Evolutionary conservation across 2,329 filamentous ascomycete genomes (phyloP).

Genomic region (Trichoderma hamatum): DNA sequence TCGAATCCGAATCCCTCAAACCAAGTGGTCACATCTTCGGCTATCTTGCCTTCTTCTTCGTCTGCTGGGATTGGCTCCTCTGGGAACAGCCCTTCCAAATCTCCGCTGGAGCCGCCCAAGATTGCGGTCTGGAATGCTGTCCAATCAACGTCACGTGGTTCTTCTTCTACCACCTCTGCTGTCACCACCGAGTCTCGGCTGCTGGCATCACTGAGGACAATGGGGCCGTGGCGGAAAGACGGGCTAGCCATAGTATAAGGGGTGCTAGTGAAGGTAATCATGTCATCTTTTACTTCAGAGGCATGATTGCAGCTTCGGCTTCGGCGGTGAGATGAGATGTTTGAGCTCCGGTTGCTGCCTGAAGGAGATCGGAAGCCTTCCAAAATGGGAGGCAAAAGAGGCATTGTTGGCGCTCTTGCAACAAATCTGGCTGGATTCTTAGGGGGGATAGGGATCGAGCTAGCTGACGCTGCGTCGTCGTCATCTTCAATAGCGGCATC

Average conservation of each 20-base stretch:
- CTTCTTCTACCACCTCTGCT: constrained; percentile 38
- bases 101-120: constrained; percentile 58
- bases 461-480: constrained; percentile 2
- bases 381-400: constrained; percentile 34
- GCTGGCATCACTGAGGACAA: constrained; percentile 52
- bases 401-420: constrained; percentile 18
- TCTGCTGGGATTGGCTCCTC: constrained; percentile 36
- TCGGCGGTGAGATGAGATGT: constrained; percentile 19
- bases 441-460: constrained; percentile 26
- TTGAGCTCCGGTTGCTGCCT: constrained; percentile 22
- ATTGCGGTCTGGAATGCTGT: constrained; percentile 68
- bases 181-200: constrained; percentile 33
- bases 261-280: constrained; percentile 53
- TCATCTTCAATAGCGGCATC: constrained; percentile 22
- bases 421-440: constrained; percentile 33
- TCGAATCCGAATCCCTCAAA: constrained; percentile 55
- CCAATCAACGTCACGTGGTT: constrained; percentile 59
- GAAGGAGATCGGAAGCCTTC: constrained; percentile 30
- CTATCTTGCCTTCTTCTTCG: constrained; percentile 47
- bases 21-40: constrained; percentile 53
- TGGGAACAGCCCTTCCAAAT: constrained; percentile 33
- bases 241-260: constrained; percentile 54
- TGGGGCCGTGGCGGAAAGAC: constrained; percentile 57
- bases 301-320: constrained; percentile 33
- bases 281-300: constrained; percentile 45